These are phyloP conservation scores for Salix brachista DNA, from an alignment of 345 rosid genomes.

Conservation along the genomic window DNA sequence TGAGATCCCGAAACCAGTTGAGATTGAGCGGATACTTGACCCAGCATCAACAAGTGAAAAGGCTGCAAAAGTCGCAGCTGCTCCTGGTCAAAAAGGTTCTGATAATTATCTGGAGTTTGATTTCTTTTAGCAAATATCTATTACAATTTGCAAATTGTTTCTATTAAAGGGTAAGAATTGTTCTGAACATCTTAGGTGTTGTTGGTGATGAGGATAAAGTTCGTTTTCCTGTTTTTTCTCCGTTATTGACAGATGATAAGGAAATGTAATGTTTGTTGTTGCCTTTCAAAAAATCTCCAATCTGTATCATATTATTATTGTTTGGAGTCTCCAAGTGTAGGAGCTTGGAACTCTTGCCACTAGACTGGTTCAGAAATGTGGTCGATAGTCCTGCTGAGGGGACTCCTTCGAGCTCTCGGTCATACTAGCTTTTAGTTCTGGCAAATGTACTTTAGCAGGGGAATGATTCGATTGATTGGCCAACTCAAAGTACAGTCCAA, in stretches of 20 bases:
- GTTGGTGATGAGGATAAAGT: constrained; percentile 32
- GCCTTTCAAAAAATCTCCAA: constrained; percentile 16
- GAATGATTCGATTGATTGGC: neutral
- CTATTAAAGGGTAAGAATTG: constrained; percentile 38
- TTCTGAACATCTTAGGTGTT: constrained; percentile 29
- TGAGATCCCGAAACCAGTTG: constrained; percentile 75
- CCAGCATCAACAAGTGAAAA: constrained; percentile 50
- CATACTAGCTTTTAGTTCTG: neutral
- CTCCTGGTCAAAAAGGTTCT: constrained; percentile 56
- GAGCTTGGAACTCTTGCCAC: neutral
- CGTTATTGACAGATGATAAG: constrained; percentile 35
- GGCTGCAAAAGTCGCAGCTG: constrained; percentile 29
- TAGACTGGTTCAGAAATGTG: neutral
- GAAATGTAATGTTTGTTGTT: constrained; percentile 33
- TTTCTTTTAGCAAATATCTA: constrained; percentile 60
- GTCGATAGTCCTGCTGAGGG: no score
- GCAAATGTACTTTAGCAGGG: neutral
- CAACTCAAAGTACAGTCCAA: neutral
- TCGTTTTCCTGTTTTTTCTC: neutral
- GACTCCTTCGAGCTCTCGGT: neutral
- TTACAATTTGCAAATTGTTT: constrained; percentile 28
- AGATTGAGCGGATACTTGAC: constrained; percentile 45
- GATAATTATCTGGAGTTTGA: constrained; percentile 86
- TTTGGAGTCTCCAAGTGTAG: neutral
- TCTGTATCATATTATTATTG: constrained; percentile 17